These are phyloP conservation scores for Lenwebbia sp. DNA, from an alignment of 345 rosid species.

Conservation along the genomic window DNA sequence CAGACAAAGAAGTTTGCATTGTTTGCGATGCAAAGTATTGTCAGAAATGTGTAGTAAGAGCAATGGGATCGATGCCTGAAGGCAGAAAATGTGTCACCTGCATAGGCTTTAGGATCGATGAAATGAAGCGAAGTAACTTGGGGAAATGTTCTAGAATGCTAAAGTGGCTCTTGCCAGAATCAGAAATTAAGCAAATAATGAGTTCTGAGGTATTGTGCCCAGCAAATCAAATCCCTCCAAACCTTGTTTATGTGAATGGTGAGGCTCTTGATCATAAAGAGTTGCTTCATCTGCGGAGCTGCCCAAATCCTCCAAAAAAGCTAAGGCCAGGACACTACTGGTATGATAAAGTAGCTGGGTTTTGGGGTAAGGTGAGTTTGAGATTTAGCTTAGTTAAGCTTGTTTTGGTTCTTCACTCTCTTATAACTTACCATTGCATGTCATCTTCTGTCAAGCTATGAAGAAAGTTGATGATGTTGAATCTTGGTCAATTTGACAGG, in stretches of 20 bases:
- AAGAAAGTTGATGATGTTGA: neutral
- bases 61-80: slow-evolving; percentile 90
- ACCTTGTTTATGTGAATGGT: slow-evolving; percentile 47
- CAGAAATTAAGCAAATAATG: slow-evolving; percentile 52
- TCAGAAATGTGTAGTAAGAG: slow-evolving; percentile 50
- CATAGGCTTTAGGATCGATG: slow-evolving; percentile 60
- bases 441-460: neutral
- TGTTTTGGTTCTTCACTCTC: neutral
- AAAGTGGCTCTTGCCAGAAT: slow-evolving; percentile 32
- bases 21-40: slow-evolving; percentile 87
- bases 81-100: slow-evolving; percentile 81
- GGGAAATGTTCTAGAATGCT: slow-evolving; percentile 64
- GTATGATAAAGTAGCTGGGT: slow-evolving; percentile 79
- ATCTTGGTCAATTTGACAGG: slow-evolving; percentile 31
- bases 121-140: slow-evolving; percentile 38
- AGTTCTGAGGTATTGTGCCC: slow-evolving; percentile 39
- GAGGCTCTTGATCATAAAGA: slow-evolving; percentile 34
- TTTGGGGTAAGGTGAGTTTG: slow-evolving; percentile 83
- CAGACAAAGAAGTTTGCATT: slow-evolving; percentile 68
- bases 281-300: slow-evolving; percentile 41
- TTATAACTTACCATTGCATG: neutral
- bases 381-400: neutral
- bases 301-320: slow-evolving; percentile 58
- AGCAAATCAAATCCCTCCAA: slow-evolving; percentile 66
- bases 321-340: slow-evolving; percentile 73